Evolutionary conservation across 164 flowering plant genomes (phyloP), one percentile per base, ranked within the genome.

Genomic region (Vitis riparia): DNA sequence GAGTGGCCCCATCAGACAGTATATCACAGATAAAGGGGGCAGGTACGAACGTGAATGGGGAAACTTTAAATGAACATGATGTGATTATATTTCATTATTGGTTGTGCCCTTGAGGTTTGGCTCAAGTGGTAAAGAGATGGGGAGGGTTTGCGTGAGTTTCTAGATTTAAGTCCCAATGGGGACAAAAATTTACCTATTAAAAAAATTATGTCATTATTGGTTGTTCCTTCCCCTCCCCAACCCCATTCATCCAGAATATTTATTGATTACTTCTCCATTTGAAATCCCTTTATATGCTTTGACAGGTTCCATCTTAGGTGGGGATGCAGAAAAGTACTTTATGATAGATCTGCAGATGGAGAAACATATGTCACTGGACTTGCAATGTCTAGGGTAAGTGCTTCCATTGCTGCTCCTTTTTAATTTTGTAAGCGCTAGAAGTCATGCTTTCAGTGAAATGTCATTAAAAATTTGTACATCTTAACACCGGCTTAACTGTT

Each of bases 241-340:
- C 44, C 44, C 5, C 13, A 17, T 44, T 27, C 29, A 30, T 65
- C 15, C 65, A 44, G 52, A 19, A 37, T 37, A 37, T 37, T 37
- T 55, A 14, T 14, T 51, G 16, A 37, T 62, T 64, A 47, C 3
- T 48, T 65, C 29, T 11, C 13, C 12, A 1, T 63, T 60, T 13
- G 13, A 3, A 51, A 29, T 66, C 13, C 59, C 53, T 63, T 56
- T 71, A 27, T 72, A 55, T 80, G 56, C 68, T 68, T 13, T 66
- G 67, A 73, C 84, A 94, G 98, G 84, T 92, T 95, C 73, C 99
- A 95, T 77, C 88, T 95, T 60, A 84, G 98, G 82, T 95, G 98
- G 99, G 99, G 99, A 64, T 95, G 99, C 83, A 88, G 98, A 81
- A 82, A 95, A 75, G 74, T 95, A 71, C 93, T 86, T 57, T 89